Base-by-base conservation (phyloP, 2,329 filamentous ascomycete genomes). In the Aspergillus puulaauensis region DNA sequence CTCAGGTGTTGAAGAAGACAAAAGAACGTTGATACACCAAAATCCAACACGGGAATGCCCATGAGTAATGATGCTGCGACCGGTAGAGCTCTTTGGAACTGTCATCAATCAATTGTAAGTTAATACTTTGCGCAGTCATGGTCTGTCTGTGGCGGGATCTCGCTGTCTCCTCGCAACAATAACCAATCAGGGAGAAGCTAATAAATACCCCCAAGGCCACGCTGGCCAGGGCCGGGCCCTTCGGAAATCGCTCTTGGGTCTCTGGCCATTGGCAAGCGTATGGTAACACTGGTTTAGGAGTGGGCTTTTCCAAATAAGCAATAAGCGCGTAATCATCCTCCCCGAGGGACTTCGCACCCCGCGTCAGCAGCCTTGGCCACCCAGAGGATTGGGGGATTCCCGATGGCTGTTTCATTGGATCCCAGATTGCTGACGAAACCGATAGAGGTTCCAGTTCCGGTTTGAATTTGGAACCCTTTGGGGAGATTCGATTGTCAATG, bases 321-420 rank as follows among this genome's bases (percentile, higher is more conserved):
- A 23, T 17, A 48, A 48, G 12, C 27, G 17, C 17, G n/a, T 47
- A 6, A n/a, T 27, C 21, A 21, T 17, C 24, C 8, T 46, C 23
- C 27, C 23, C 44, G 15, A 46, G 35, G 45, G 45, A 35, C 37
- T 21, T 21, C 27, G 17, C 17, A 44, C 52, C 52, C 52, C 52
- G 43, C 52, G 15, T 47, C 40, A 27, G 45, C 45, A 5, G 43
- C 52, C 14, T 40, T 47, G 27, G 45, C 45, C 17, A 24, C 7
- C 14, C 9, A 24, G 52, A 31, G 48, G 17, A 33, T n/a, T 51
- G 48, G 48, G 52, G 51, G 27, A 46, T 54, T 47, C 31, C 52
- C 52, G 43, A 43, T 6, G 2, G 3, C 44, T n/a, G 17, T n/a
- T 31, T n/a, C 19, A 31, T 15, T 6, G 23, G 23, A 15, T 31